Conservation (phyloP, 306 rosid genomes). For the Betula pendula region DNA sequence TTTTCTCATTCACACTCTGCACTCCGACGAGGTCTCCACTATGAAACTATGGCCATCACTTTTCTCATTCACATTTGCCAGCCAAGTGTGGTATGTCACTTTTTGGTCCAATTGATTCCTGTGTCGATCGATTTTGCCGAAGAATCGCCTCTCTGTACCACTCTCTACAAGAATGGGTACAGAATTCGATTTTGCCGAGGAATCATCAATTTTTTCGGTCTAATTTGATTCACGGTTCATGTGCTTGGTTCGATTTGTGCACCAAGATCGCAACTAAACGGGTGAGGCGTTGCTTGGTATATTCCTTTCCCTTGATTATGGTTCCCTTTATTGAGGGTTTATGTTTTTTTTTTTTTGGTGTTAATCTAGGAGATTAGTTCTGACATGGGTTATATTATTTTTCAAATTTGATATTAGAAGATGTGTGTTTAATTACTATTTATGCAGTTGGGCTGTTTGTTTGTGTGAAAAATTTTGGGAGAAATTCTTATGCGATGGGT, state of each 20-base stretch:
- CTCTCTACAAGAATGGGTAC: slow-evolving; percentile 59
- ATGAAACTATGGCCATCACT: too few species aligned
- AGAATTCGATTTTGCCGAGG: slow-evolving; percentile 33
- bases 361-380: neutral
- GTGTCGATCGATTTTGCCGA: slow-evolving; percentile 58
- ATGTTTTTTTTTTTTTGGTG: too few species aligned
- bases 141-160: slow-evolving; percentile 74
- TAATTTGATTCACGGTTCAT: too few species aligned
- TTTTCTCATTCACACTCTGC: too few species aligned
- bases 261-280: slow-evolving; percentile 26
- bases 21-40: too few species aligned
- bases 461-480: neutral
- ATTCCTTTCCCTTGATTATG: neutral
- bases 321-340: neutral
- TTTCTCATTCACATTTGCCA: too few species aligned
- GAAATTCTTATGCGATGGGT: neutral
- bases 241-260: neutral
- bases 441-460: neutral
- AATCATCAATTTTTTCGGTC: too few species aligned
- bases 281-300: slow-evolving; percentile 19
- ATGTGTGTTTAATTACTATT: neutral
- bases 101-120: too few species aligned
- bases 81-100: too few species aligned
- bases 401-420: too few species aligned
- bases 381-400: neutral